phyloP scores from a whole-genome alignment of 768 basidiomycete species.

The Tulasnella sp. region DNA sequence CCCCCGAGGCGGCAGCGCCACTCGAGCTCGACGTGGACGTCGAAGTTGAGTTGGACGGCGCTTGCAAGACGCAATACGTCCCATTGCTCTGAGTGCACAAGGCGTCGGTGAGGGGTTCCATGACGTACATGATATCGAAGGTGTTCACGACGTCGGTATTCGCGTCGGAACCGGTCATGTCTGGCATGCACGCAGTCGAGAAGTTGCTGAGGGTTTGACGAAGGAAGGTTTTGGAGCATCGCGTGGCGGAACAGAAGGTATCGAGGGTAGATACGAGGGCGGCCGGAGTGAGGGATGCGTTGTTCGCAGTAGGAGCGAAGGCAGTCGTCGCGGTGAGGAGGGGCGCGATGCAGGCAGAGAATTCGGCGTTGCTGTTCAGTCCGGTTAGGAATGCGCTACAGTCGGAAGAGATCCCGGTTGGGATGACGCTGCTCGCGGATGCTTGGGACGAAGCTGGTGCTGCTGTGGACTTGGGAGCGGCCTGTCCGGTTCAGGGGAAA shows the following conservation, averaged over 20 bases:
- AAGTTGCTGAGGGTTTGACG: constrained; percentile 55
- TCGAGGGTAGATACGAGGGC: constrained; percentile 38
- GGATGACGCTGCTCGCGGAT: constrained; percentile 40
- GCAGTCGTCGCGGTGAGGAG: constrained; percentile 37
- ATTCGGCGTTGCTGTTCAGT: constrained; percentile 48
- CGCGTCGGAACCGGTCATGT: constrained; percentile 44
- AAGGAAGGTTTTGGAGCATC: constrained; percentile 37
- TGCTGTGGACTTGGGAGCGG: neutral
- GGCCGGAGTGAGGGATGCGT: constrained; percentile 30
- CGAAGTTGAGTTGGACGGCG: constrained; percentile 38
- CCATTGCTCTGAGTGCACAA: constrained; percentile 67
- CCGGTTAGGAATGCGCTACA: constrained; percentile 49
- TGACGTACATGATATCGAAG: constrained; percentile 73
- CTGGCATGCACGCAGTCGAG: constrained; percentile 54
- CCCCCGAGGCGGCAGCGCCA: constrained; percentile 32
- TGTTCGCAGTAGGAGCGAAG: constrained; percentile 37
- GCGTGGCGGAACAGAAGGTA: constrained; percentile 40
- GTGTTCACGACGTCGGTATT: constrained; percentile 42
- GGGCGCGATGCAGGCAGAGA: constrained; percentile 50
- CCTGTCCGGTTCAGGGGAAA: neutral
- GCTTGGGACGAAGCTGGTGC: neutral
- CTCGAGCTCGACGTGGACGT: constrained; percentile 7
- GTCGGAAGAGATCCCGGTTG: constrained; percentile 43
- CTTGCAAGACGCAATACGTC: constrained; percentile 46
- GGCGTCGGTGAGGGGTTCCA: constrained; percentile 53